These are phyloP conservation scores for Syncephalastrum racemosum DNA, from an alignment of 371 early-diverging fungal species.

Conservation along the genomic window DNA sequence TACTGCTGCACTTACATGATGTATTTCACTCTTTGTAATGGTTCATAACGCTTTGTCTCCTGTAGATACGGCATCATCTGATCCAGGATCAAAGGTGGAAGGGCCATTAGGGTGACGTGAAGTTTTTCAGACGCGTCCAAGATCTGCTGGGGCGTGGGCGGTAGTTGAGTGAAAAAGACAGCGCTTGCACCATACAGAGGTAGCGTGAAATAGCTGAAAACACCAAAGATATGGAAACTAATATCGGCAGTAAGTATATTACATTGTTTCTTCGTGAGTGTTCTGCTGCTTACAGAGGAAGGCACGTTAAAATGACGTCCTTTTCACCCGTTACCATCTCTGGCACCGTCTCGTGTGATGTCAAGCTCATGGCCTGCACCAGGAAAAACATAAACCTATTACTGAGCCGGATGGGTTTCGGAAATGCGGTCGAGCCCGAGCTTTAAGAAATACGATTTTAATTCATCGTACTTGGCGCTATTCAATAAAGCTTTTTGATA, in stretches of 20 bases:
- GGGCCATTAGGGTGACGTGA: neutral
- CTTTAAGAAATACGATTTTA: constrained; percentile 3
- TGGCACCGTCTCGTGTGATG: neutral
- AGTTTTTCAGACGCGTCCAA: neutral
- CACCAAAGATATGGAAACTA: constrained; percentile 10
- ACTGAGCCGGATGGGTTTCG: constrained; percentile 25
- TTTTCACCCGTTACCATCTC: neutral
- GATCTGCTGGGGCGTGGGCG: neutral
- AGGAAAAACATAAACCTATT: constrained; percentile 12
- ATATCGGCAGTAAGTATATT: no score
- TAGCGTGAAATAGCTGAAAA: neutral
- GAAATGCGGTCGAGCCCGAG: constrained; percentile 22
- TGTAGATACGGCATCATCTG: constrained; percentile 2
- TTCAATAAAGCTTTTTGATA: neutral
- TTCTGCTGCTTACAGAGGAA: constrained; percentile 10
- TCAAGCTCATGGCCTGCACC: neutral
- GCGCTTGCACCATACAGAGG: constrained; percentile 1
- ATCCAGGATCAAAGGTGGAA: constrained; percentile 5
- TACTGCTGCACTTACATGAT: neutral
- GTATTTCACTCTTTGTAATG: constrained; percentile 5
- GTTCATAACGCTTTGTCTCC: neutral
- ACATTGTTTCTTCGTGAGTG: no score
- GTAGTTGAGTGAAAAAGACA: constrained; percentile 1
- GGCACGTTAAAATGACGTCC: constrained; percentile 3
- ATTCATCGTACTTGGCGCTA: neutral